Evolutionary conservation across 2,329 filamentous ascomycete genomes (phyloP).

Genomic region (Oidium heveae): DNA sequence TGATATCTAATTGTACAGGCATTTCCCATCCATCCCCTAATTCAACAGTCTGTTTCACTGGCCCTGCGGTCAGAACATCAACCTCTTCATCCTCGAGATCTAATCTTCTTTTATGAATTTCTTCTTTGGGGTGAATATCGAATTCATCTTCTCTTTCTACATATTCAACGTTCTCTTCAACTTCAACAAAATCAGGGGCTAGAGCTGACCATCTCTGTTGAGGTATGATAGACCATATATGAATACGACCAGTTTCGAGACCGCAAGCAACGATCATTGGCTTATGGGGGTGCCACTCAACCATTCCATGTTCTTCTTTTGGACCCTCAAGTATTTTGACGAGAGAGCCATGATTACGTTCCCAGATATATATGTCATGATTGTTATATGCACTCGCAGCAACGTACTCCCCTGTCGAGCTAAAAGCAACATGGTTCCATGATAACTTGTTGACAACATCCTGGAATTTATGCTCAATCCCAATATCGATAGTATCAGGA

Average conservation of each 20-base stretch:
- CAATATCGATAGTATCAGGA: slow-evolving; percentile 63
- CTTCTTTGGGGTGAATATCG: slow-evolving; percentile 86
- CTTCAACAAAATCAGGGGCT: slow-evolving; percentile 87
- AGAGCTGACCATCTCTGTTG: slow-evolving; percentile 94
- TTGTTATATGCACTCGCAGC: slow-evolving; percentile 95
- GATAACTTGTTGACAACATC: slow-evolving; percentile 85
- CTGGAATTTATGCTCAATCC: slow-evolving; percentile 93
- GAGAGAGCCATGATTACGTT: slow-evolving; percentile 73
- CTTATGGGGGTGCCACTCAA: slow-evolving; percentile 86
- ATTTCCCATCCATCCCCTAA: slow-evolving; percentile 47
- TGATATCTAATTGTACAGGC: slow-evolving; percentile 80
- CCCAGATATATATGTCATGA: slow-evolving; percentile 96
- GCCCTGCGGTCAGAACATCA: slow-evolving; percentile 61
- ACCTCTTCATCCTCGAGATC: slow-evolving; percentile 86
- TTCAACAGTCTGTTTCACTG: slow-evolving; percentile 23
- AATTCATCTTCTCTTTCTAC: slow-evolving; percentile 92
- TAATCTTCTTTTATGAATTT: slow-evolving; percentile 71
- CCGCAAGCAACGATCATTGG: slow-evolving; percentile 79
- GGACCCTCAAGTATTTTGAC: slow-evolving; percentile 94
- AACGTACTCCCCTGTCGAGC: slow-evolving; percentile 81
- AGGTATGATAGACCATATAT: slow-evolving; percentile 86
- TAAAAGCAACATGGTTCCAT: slow-evolving; percentile 96
- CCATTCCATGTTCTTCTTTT: slow-evolving; percentile 84
- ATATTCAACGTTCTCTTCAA: slow-evolving; percentile 96
- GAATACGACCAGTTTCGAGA: slow-evolving; percentile 76